Conservation (phyloP, 768 basidiomycete species). For the Tulasnella sp. region DNA sequence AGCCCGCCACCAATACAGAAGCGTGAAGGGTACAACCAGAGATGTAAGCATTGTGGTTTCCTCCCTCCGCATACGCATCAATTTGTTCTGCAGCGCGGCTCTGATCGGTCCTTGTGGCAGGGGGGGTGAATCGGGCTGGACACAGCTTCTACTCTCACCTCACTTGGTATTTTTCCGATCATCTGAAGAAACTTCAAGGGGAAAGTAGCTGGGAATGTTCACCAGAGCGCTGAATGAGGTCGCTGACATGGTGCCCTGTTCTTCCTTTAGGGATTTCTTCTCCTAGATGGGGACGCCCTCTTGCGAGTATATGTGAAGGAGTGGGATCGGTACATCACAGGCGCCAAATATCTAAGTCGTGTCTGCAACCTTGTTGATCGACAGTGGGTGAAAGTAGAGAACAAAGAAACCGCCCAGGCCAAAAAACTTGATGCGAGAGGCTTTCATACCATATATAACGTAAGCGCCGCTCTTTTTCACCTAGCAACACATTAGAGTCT, state of each 20-base stretch:
- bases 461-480: conserved; percentile 30
- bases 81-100: too few species aligned
- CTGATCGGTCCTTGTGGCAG: too few species aligned
- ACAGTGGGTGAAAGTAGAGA: conserved; percentile 97
- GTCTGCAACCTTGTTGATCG: conserved; percentile 97
- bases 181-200: conserved; percentile 56
- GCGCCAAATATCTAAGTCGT: conserved; percentile 94
- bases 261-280: conserved; percentile 51
- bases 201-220: conserved; percentile 29
- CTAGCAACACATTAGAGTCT: neutral
- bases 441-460: conserved; percentile 92
- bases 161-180: conserved; percentile 76
- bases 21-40: conserved; percentile 18
- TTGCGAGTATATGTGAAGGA: conserved; percentile 83
- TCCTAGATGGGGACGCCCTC: conserved; percentile 74
- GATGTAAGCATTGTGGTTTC: conserved; percentile 16
- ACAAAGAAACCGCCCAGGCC: conserved; percentile 42
- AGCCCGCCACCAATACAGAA: conserved; percentile 25
- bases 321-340: conserved; percentile 95
- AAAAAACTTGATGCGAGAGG: conserved; percentile 64
- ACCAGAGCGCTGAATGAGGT: neutral
- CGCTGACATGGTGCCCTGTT: neutral
- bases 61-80: too few species aligned
- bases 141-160: conserved; percentile 94
- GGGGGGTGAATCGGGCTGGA: conserved; percentile 83